Evolutionary conservation across 2,329 filamentous ascomycete species (phyloP).

Genomic region (Cordyceps farinosa): DNA sequence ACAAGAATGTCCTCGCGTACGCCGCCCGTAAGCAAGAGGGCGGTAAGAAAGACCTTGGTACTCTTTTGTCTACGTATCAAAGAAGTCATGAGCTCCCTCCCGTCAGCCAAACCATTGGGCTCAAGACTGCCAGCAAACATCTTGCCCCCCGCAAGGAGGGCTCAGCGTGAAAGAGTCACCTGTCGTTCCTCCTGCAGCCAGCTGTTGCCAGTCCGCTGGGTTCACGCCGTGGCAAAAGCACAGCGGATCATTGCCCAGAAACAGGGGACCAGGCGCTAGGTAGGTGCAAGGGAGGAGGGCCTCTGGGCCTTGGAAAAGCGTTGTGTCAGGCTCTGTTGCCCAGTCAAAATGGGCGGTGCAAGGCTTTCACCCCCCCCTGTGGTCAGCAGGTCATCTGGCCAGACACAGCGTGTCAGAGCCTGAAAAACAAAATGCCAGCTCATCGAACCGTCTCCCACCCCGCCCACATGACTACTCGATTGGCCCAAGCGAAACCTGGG

Average conservation of each 20-base stretch:
- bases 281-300: no score
- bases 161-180: neutral
- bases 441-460: slow-evolving; percentile 3
- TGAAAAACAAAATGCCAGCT: slow-evolving; percentile 1
- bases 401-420: slow-evolving; percentile 15
- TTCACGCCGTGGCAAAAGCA: slow-evolving; percentile 2
- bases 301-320: no score
- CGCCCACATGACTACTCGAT: slow-evolving; percentile 10
- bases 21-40: neutral
- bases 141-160: neutral
- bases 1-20: neutral
- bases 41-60: neutral
- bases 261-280: neutral
- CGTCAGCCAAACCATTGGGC: neutral
- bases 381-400: slow-evolving; percentile 15
- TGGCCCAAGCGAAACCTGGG: slow-evolving; percentile 13
- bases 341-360: neutral
- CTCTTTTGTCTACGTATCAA: neutral
- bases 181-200: slow-evolving; percentile 1
- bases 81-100: slow-evolving; percentile 10
- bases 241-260: neutral
- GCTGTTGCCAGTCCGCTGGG: neutral
- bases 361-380: neutral
- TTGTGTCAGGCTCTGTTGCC: neutral
- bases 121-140: slow-evolving; percentile 1